Base-by-base conservation (phyloP, 164 flowering plant genomes). In the Aristolochia californica region DNA sequence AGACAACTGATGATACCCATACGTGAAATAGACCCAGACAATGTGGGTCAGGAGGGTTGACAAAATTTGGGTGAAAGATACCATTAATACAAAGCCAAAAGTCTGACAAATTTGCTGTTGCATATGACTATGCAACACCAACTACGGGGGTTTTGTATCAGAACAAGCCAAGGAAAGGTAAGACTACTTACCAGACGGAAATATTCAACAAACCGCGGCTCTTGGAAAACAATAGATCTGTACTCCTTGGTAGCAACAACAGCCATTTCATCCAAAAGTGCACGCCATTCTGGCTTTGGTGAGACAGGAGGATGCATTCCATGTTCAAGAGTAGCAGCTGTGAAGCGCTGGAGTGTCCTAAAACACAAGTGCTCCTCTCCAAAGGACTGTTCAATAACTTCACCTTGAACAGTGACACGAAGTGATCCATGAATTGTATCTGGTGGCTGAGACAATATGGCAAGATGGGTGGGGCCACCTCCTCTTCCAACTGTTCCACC, bases 401-500 rank as follows among this genome's bases (percentile, higher is more conserved):
- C 99, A 44, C 97, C 99, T 75, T 93, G 99, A 44, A 94, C 89
- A 0, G 99, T 94, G 17, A 94, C 99, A 45, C 97, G 88, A 17
- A 94, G 84, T 2, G 97, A 90, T 4, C 99, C 99, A 61, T 88
- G 83, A 61, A 94, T 80, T 4, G 97, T 94, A 2, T 94, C 99
- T 11, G 99, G 97, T 34, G 99, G 99, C 58, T 94, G 99, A 68
- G 99, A 94, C 76, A 94, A 72, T 51, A 94, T 94, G 65, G 99
- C 99, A 66, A 94, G 95, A 77, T 94, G 99, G 60, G 96, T 94
- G 4, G 99, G 99, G 5, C 97, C 99, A 59, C 99, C 99, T 66
- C 99, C 99, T 73, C 99, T 77, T 59, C 99, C 99, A 40, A 94
- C 99, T 5, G 99, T 94, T 50, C 99, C 99, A 63, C 99, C 99